Evolutionary conservation across 345 rosid species (phyloP).

Genomic region (Arabidopsis thaliana): TAIR10.1 NC_003076.8:22863001-22863500

Average conservation of each 20-base stretch:
- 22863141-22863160: too few species aligned
- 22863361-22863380: slow-evolving; percentile 20
- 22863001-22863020: slow-evolving; percentile 28
- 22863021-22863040: slow-evolving; percentile 22
- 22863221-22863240: slow-evolving; percentile 2
- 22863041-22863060: slow-evolving; percentile 28
- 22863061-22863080: slow-evolving; percentile 15
- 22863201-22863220: background rate
- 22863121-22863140: background rate
- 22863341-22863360: slow-evolving; percentile 27
- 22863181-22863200: background rate
- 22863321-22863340: slow-evolving; percentile 14
- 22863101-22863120: background rate
- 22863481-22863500: slow-evolving; percentile 8
- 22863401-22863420: slow-evolving; percentile 27
- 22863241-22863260: background rate
- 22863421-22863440: slow-evolving; percentile 23
- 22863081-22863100: background rate
- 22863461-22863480: slow-evolving; percentile 2
- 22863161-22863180: background rate
- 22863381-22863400: background rate
- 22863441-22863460: slow-evolving; percentile 27
- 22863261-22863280: background rate
- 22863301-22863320: slow-evolving; percentile 16
- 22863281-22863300: slow-evolving; percentile 19